These are phyloP conservation scores for Saitozyma sp. DNA, from an alignment of 768 basidiomycete species.

Conservation along the genomic window DNA sequence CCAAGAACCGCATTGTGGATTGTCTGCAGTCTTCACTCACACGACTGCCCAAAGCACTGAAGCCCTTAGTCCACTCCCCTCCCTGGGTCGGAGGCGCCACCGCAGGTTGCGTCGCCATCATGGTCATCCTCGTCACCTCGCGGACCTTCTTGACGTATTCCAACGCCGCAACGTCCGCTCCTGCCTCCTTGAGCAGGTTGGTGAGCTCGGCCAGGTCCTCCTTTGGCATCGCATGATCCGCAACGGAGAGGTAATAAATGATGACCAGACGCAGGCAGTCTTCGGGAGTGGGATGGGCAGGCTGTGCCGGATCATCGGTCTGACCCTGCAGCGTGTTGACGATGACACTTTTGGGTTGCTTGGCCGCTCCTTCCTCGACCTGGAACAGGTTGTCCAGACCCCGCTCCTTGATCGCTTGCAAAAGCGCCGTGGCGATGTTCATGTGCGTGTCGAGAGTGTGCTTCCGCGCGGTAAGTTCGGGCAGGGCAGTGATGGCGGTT, in stretches of 20 bases:
- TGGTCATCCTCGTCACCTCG: conserved; percentile 90
- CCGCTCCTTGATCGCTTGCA: conserved; percentile 92
- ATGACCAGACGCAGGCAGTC: conserved; percentile 93
- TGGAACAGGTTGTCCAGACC: conserved; percentile 97
- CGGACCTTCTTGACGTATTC: conserved; percentile 87
- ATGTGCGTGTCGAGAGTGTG: conserved; percentile 97
- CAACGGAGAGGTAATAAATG: conserved; percentile 88
- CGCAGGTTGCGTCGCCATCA: conserved; percentile 62
- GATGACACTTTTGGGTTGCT: conserved; percentile 79
- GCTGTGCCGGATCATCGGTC: conserved; percentile 61
- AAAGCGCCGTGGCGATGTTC: conserved; percentile 94
- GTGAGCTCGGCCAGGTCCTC: conserved; percentile 87
- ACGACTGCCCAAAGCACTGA: conserved; percentile 84
- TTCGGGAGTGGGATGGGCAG: conserved; percentile 63
- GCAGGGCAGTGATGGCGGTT: conserved; percentile 93
- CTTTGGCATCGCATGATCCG: conserved; percentile 75
- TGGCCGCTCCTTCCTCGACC: conserved; percentile 83
- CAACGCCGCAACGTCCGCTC: conserved; percentile 72
- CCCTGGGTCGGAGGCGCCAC: conserved; percentile 63
- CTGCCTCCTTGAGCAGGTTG: conserved; percentile 76
- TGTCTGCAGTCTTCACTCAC: conserved; percentile 56
- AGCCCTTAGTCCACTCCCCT: conserved; percentile 88
- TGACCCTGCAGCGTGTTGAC: conserved; percentile 77
- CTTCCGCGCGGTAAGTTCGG: conserved; percentile 94
- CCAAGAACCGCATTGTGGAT: too few species aligned